Percentiles rank a stretch among this genome's conserved stretches.
Evolutionary conservation across 1,284 basidiomycete species (phyloP).

Genomic region (Coriolopsis trogii): DNA sequence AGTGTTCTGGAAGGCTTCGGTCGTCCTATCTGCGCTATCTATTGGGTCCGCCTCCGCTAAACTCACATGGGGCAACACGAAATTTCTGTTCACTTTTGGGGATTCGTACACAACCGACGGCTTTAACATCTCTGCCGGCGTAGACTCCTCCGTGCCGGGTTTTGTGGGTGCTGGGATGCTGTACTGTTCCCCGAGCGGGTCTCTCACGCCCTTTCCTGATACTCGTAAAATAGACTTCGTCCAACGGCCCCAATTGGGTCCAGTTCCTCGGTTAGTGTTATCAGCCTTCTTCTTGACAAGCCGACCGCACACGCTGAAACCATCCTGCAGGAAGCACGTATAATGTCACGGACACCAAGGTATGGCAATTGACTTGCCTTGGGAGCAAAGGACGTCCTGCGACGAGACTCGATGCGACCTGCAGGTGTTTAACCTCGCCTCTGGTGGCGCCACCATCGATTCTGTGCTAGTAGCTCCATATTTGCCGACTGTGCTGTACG

Average conservation of each 20-base stretch:
- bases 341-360: conserved; percentile 58
- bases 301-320: conserved; percentile 10
- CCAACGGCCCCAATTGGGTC: conserved; percentile 69
- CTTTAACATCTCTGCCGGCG: conserved; percentile 61
- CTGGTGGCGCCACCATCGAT: conserved; percentile 65
- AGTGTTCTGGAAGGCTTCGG: conserved; percentile 19
- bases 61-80: conserved; percentile 37
- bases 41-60: conserved; percentile 23
- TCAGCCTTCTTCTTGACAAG: not conserved
- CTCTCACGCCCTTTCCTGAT: conserved; percentile 21
- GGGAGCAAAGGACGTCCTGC: too few relatives aligned
- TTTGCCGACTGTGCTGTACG: conserved; percentile 55
- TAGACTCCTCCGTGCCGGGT: conserved; percentile 55
- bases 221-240: conserved; percentile 45
- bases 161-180: conserved; percentile 43
- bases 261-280: conserved; percentile 49
- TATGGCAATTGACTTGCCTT: conserved; percentile 28
- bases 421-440: conserved; percentile 62
- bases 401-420: not conserved
- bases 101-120: conserved; percentile 58
- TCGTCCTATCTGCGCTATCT: conserved; percentile 21
- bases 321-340: conserved; percentile 42
- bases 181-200: conserved; percentile 1
- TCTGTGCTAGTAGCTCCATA: conserved; percentile 60
- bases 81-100: conserved; percentile 57